phyloP scores from a whole-genome alignment of 1,284 basidiomycete genomes.

The Ustilago shanxiensis region DNA sequence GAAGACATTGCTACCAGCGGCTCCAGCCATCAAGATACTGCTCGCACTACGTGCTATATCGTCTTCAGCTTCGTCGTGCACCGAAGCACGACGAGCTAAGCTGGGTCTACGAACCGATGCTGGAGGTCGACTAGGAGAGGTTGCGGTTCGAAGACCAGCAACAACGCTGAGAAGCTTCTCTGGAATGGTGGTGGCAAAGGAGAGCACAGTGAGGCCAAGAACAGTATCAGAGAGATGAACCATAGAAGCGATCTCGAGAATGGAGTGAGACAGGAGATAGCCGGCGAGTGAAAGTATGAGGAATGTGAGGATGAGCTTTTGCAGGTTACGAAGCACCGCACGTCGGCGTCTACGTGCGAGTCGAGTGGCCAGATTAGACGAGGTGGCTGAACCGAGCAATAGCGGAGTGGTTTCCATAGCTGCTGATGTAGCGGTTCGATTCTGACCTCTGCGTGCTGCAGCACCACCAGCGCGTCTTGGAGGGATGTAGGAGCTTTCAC shows the following conservation, averaged over 20 bases:
- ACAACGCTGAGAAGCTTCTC: slow-evolving; percentile 68
- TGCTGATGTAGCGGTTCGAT: slow-evolving; percentile 40
- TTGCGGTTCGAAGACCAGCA: slow-evolving; percentile 42
- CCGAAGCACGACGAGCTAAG: slow-evolving; percentile 30
- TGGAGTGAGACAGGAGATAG: slow-evolving; percentile 64
- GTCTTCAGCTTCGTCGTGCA: slow-evolving; percentile 32
- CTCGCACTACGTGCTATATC: slow-evolving; percentile 54
- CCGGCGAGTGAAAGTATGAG: slow-evolving; percentile 61
- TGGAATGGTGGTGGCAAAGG: slow-evolving; percentile 68
- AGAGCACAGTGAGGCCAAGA: slow-evolving; percentile 65
- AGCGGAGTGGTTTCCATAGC: slow-evolving; percentile 42
- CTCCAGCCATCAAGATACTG: slow-evolving; percentile 66
- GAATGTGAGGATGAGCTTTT: slow-evolving; percentile 43
- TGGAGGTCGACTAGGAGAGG: slow-evolving; percentile 9
- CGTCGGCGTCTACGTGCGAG: slow-evolving; percentile 25
- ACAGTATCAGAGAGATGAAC: slow-evolving; percentile 62
- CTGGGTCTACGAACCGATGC: slow-evolving; percentile 20
- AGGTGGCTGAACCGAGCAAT: slow-evolving; percentile 41
- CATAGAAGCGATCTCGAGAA: slow-evolving; percentile 57
- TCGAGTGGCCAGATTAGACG: slow-evolving; percentile 31
- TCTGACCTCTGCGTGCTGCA: slow-evolving; percentile 28
- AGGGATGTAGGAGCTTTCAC: slow-evolving; percentile 33
- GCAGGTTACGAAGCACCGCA: slow-evolving; percentile 24
- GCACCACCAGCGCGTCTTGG: slow-evolving; percentile 22
- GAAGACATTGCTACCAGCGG: slow-evolving; percentile 69